Evolutionary conservation across 2,329 filamentous ascomycete genomes (phyloP).

Genomic region (Claviceps sp.): DNA sequence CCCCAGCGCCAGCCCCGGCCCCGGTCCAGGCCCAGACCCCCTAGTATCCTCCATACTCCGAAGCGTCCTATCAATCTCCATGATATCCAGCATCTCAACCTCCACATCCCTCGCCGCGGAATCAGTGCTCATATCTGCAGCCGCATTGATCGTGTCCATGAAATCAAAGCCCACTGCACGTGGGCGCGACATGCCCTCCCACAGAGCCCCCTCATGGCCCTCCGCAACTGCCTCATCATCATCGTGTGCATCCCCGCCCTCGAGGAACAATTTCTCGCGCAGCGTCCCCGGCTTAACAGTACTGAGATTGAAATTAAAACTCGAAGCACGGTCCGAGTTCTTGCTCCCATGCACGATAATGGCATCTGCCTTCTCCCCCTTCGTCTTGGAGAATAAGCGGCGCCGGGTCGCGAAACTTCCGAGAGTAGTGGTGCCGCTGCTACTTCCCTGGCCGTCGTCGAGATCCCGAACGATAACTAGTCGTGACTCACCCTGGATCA

Average conservation of each 20-base stretch:
- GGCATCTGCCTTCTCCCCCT: slow-evolving; percentile 30
- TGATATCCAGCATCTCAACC: slow-evolving; percentile 49
- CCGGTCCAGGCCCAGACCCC: slow-evolving; percentile 22
- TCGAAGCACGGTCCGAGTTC: slow-evolving; percentile 23
- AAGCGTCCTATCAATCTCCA: slow-evolving; percentile 50
- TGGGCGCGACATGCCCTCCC: slow-evolving; percentile 15
- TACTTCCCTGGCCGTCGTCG: slow-evolving; percentile 32
- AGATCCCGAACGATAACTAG: slow-evolving; percentile 41
- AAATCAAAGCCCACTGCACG: slow-evolving; percentile 32
- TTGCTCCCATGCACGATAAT: slow-evolving; percentile 38
- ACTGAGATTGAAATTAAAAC: slow-evolving; percentile 37
- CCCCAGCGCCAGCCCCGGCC: no score
- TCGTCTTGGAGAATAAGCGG: slow-evolving; percentile 19
- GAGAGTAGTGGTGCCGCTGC: slow-evolving; percentile 13
- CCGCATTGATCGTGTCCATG: slow-evolving; percentile 34
- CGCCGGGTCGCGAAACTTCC: slow-evolving; percentile 24
- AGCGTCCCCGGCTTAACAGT: slow-evolving; percentile 27
- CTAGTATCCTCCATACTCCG: slow-evolving; percentile 39
- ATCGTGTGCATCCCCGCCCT: slow-evolving; percentile 11
- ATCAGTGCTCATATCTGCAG: slow-evolving; percentile 38
- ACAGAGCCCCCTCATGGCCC: slow-evolving; percentile 11
- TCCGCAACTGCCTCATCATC: neutral
- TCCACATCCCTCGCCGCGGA: slow-evolving; percentile 40
- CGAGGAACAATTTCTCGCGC: slow-evolving; percentile 17
- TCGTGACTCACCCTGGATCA: slow-evolving; percentile 42